A percentile compares a stretch with the other conserved stretches of the same genome.
Evolutionary conservation across 805 yeast genomes (phyloP).

Genomic region (Tetrapisispora namnaoensis): DNA sequence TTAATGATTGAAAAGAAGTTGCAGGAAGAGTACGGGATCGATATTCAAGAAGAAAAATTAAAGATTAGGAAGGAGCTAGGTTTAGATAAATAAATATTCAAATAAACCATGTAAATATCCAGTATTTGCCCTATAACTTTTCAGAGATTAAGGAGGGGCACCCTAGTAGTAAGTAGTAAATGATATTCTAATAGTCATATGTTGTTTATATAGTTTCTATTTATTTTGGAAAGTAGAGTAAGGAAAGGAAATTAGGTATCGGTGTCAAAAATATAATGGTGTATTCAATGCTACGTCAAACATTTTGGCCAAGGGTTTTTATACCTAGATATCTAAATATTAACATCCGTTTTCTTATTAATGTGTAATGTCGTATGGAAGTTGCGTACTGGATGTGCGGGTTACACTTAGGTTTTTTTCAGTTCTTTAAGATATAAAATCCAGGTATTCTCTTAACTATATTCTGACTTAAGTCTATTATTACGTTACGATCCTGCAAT

Average conservation of each 20-base stretch:
- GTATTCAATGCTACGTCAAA: too few species aligned
- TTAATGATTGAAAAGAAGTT: slow-evolving; percentile 64
- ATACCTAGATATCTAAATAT: too few species aligned
- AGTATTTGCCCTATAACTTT: not conserved
- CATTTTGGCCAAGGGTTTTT: too few species aligned
- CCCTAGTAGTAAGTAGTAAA: not conserved
- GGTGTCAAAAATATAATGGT: too few species aligned
- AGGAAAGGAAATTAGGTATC: not conserved
- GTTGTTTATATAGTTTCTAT: not conserved
- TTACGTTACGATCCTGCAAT: too few species aligned
- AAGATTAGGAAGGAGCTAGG: slow-evolving; percentile 22
- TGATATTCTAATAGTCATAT: not conserved
- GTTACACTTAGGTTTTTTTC: too few species aligned
- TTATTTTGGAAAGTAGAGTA: not conserved
- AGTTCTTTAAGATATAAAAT: too few species aligned
- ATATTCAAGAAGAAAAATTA: slow-evolving; percentile 37
- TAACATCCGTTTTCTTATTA: too few species aligned
- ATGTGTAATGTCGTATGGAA: too few species aligned
- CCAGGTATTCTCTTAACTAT: too few species aligned
- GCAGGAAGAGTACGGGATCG: slow-evolving; percentile 52
- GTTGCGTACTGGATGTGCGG: too few species aligned
- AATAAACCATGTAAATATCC: not conserved
- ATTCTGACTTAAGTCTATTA: too few species aligned
- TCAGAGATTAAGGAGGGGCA: not conserved
- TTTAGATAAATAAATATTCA: not conserved